Percentiles rank a stretch among this genome's conserved stretches.
Evolutionary conservation across 495 filamentous ascomycete genomes (phyloP).

Genomic region (Hyaloscypha hepaticicola): DNA sequence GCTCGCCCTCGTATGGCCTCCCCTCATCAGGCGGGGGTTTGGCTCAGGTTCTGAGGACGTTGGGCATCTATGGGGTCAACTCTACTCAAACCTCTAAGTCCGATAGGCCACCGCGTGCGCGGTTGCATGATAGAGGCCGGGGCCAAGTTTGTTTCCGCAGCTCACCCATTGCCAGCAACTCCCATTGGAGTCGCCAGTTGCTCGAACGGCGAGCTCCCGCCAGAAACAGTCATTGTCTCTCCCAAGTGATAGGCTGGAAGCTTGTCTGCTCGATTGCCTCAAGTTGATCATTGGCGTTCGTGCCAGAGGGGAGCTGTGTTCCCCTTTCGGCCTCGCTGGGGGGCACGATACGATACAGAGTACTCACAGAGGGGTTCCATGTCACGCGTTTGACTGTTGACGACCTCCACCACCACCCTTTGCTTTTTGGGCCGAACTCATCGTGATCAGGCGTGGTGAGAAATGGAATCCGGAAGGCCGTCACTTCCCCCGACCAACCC

Average conservation of each 20-base stretch:
- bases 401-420: background rate
- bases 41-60: conserved; percentile 3
- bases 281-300: no score
- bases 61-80: conserved; percentile 29
- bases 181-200: conserved; percentile 26
- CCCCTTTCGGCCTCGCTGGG: background rate
- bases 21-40: background rate
- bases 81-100: background rate
- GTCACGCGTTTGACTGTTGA: conserved; percentile 15
- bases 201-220: conserved; percentile 3
- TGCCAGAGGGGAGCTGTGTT: background rate
- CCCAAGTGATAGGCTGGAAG: conserved; percentile 20
- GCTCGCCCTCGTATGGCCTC: no score
- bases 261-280: background rate
- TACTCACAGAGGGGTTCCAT: background rate
- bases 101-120: conserved; percentile 23
- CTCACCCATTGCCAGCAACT: background rate
- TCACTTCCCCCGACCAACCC: conserved; percentile 15
- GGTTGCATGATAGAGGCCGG: conserved; percentile 28
- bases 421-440: conserved; percentile 14
- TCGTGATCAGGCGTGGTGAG: conserved; percentile 7
- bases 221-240: conserved; percentile 22
- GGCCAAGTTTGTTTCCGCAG: conserved; percentile 27
- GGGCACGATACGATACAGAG: no score
- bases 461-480: conserved; percentile 15